Evolutionary conservation across 2,329 filamentous ascomycete species (phyloP).

Genomic region (Alternaria panax): DNA sequence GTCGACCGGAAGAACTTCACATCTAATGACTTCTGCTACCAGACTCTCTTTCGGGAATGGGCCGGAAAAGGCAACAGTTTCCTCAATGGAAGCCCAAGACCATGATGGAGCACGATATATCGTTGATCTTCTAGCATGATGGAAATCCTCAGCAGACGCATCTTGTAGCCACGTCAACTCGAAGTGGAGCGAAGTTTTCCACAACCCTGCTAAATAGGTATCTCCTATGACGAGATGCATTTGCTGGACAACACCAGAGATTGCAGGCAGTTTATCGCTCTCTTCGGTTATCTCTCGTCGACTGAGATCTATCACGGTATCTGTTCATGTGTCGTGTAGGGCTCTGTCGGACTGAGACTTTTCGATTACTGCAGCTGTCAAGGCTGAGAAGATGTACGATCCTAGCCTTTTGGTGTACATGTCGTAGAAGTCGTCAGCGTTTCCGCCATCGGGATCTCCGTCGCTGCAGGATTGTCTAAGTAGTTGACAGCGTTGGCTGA

Average conservation of each 20-base stretch:
- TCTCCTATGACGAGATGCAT: neutral
- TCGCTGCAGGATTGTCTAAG: neutral
- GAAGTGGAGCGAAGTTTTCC: neutral
- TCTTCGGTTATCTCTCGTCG: neutral
- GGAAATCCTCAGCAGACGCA: neutral
- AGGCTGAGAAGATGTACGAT: neutral
- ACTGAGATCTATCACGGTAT: neutral
- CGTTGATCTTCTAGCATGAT: neutral
- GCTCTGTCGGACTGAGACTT: neutral
- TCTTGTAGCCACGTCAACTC: neutral
- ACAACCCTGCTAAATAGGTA: neutral
- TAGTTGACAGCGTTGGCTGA: neutral
- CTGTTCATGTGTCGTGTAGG: neutral
- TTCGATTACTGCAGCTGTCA: neutral
- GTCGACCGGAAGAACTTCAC: neutral
- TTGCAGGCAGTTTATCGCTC: neutral
- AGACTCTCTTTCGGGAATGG: neutral
- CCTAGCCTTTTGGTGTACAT: neutral
- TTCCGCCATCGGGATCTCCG: neutral
- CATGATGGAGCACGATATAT: neutral
- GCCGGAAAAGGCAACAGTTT: neutral
- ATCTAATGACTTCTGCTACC: neutral
- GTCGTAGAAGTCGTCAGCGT: neutral
- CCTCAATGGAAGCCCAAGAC: neutral
- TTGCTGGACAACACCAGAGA: neutral